Percentiles rank a stretch among this genome's conserved stretches.
phyloP scores from a whole-genome alignment of 2,329 filamentous ascomycete genomes.

The Xylariaceae sp. region DNA sequence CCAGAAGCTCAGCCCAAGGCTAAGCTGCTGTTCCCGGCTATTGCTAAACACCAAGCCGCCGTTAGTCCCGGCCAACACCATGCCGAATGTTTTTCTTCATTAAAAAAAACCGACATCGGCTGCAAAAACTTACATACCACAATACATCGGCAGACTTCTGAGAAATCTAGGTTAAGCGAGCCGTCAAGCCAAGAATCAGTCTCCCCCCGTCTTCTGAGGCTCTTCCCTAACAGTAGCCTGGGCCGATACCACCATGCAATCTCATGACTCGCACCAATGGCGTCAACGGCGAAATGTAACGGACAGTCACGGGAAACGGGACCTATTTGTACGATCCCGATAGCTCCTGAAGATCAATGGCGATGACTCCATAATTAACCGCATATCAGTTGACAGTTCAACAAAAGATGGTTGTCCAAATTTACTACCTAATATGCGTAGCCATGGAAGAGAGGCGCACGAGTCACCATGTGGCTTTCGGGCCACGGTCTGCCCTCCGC shows the following conservation, averaged over 20 bases:
- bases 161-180: conserved; percentile 6
- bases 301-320: background rate
- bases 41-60: background rate
- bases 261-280: conserved; percentile 13
- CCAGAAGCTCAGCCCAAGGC: conserved; percentile 1
- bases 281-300: conserved; percentile 3
- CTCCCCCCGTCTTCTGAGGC: conserved; percentile 12
- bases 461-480: conserved; percentile 1
- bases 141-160: too few species aligned
- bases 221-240: conserved; percentile 10
- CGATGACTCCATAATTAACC: conserved; percentile 24
- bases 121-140: too few species aligned
- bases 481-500: conserved; percentile 1
- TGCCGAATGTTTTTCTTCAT: background rate
- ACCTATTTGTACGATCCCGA: background rate
- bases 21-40: background rate
- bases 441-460: conserved; percentile 7
- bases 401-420: background rate
- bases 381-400: conserved; percentile 1
- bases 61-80: background rate
- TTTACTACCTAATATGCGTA: too few species aligned
- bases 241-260: conserved; percentile 21
- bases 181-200: conserved; percentile 13
- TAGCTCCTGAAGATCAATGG: background rate
- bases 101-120: too few species aligned